Conservation (phyloP, 176 grass and related monocot species). For the Tuctoria greenei region DNA sequence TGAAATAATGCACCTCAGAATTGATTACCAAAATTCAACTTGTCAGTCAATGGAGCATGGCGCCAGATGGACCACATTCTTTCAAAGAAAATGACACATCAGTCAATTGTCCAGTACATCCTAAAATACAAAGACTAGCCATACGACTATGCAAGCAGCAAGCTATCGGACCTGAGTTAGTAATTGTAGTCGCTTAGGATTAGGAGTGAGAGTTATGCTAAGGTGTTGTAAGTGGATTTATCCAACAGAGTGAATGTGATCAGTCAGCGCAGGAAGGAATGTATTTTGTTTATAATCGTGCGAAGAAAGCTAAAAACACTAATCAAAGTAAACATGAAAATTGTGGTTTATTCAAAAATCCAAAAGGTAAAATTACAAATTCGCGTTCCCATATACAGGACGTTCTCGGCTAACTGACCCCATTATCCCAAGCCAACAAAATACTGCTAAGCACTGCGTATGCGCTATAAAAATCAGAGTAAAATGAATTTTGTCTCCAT, state of each 20-base stretch:
- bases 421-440: background rate
- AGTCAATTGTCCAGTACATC: background rate
- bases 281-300: background rate
- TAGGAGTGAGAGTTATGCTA: conserved; percentile 7
- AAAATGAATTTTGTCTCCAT: background rate
- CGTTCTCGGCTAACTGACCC: too few relatives aligned
- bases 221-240: background rate
- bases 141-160: background rate
- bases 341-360: background rate
- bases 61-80: background rate
- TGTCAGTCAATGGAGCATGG: background rate
- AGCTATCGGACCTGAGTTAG: background rate
- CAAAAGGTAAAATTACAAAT: background rate
- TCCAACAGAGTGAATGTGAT: background rate
- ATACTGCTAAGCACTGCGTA: background rate
- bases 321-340: background rate
- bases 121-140: conserved; percentile 4
- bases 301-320: conserved; percentile 7
- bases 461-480: background rate
- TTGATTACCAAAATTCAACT: background rate
- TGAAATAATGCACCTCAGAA: conserved; percentile 9
- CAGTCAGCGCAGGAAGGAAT: background rate
- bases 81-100: background rate
- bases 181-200: background rate
- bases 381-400: background rate